Percentiles rank a stretch among this genome's conserved stretches.
Evolutionary conservation across 768 basidiomycete genomes (phyloP).

Genomic region (Tricholomella constricta): DNA sequence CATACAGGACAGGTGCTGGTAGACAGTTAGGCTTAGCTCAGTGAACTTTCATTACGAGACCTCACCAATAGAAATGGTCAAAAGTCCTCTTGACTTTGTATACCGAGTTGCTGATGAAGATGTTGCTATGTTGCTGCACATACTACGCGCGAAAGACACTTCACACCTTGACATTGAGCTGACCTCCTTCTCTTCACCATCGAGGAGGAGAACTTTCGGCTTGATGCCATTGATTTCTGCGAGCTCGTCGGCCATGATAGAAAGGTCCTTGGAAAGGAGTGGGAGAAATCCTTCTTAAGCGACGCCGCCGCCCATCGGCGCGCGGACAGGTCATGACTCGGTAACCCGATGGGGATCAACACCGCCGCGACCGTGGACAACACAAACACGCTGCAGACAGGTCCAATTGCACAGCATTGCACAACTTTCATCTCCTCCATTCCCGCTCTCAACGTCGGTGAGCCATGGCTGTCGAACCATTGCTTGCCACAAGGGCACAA

Average conservation of each 20-base stretch:
- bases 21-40: constrained; percentile 2
- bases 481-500: constrained; percentile 75
- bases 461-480: constrained; percentile 69
- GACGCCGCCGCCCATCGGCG: too few relatives aligned
- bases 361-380: background rate
- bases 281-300: too few relatives aligned
- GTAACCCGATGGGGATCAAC: background rate
- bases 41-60: background rate
- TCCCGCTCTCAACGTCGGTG: constrained; percentile 3
- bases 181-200: constrained; percentile 51
- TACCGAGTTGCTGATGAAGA: constrained; percentile 34
- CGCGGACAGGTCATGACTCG: too few relatives aligned
- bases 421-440: constrained; percentile 5
- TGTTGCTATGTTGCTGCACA: background rate
- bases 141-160: background rate
- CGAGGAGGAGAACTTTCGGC: constrained; percentile 46
- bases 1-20: constrained; percentile 36
- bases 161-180: constrained; percentile 35
- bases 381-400: background rate
- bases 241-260: constrained; percentile 42
- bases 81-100: constrained; percentile 46
- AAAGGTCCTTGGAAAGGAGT: background rate
- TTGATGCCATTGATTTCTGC: constrained; percentile 53
- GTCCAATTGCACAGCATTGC: background rate
- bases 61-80: constrained; percentile 47